Evolutionary conservation across 2,329 filamentous ascomycete species (phyloP).

Genomic region (Tolypocladium cylindrosporum): DNA sequence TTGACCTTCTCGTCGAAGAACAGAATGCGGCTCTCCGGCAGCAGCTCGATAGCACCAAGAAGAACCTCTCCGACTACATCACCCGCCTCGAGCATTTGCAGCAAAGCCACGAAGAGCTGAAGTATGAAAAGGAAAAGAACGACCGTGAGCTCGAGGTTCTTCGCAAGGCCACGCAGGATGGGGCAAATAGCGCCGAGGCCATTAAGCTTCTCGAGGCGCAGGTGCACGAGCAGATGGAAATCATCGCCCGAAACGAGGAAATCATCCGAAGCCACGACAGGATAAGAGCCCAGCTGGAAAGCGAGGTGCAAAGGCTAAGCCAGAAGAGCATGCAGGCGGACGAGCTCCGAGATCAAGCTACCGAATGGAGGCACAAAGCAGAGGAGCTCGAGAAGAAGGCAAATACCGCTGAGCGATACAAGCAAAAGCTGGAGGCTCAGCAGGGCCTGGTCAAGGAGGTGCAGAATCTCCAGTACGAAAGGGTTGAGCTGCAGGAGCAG

Average conservation of each 20-base stretch:
- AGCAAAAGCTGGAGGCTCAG: slow-evolving; percentile 51
- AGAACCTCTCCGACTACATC: slow-evolving; percentile 48
- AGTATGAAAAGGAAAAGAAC: slow-evolving; percentile 50
- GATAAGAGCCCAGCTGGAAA: slow-evolving; percentile 43
- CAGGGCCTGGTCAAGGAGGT: slow-evolving; percentile 46
- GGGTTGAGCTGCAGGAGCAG: slow-evolving; percentile 41
- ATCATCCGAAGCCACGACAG: slow-evolving; percentile 24
- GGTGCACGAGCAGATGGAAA: slow-evolving; percentile 56
- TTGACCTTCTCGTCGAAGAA: slow-evolving; percentile 47
- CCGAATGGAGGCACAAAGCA: slow-evolving; percentile 48
- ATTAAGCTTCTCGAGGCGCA: slow-evolving; percentile 45
- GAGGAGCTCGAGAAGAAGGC: slow-evolving; percentile 51
- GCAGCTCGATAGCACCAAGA: slow-evolving; percentile 42
- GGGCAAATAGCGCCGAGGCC: slow-evolving; percentile 40
- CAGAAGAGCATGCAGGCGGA: slow-evolving; percentile 37
- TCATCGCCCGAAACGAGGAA: slow-evolving; percentile 59
- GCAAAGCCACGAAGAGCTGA: slow-evolving; percentile 54
- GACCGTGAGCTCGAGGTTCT: slow-evolving; percentile 42
- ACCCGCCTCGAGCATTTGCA: slow-evolving; percentile 50
- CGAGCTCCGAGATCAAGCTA: slow-evolving; percentile 47
- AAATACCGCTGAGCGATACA: slow-evolving; percentile 52
- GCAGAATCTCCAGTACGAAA: slow-evolving; percentile 43
- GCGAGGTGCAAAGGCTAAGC: slow-evolving; percentile 38
- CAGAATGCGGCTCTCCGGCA: slow-evolving; percentile 39
- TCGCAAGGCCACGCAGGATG: slow-evolving; percentile 38